These are phyloP conservation scores for Talaromyces sp. DNA, from an alignment of 2,329 filamentous ascomycete genomes.

Conservation along the genomic window DNA sequence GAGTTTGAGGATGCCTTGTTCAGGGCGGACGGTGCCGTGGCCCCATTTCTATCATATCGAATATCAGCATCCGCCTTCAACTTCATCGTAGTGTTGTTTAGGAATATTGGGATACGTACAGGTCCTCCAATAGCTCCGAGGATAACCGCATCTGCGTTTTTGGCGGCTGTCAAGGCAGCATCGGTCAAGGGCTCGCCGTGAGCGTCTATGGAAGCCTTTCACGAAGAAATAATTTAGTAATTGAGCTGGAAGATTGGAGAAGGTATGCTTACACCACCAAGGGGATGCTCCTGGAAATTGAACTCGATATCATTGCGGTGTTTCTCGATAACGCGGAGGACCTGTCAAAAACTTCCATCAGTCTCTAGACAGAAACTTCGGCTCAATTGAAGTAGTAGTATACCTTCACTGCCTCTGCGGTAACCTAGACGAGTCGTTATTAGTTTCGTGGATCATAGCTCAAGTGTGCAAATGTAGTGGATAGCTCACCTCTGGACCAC, in stretches of 20 bases:
- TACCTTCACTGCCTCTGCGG: conserved; percentile 82
- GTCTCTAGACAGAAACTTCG: not conserved
- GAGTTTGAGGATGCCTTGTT: conserved; percentile 85
- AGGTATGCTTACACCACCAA: conserved; percentile 72
- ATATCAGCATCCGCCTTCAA: conserved; percentile 7
- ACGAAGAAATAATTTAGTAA: not conserved
- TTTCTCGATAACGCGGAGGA: conserved; percentile 75
- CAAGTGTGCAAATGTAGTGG: not conserved
- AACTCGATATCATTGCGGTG: conserved; percentile 71
- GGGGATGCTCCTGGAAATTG: conserved; percentile 83
- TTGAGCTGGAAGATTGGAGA: not conserved
- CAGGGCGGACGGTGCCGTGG: conserved; percentile 79
- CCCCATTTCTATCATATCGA: conserved; percentile 69
- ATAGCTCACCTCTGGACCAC: conserved; percentile 71
- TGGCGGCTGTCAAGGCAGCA: conserved; percentile 76
- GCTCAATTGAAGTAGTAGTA: conserved; percentile 14
- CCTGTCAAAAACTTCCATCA: conserved; percentile 46
- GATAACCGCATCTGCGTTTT: conserved; percentile 82
- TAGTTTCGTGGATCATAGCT: not conserved
- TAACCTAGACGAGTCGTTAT: conserved; percentile 56
- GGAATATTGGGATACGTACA: conserved; percentile 38
- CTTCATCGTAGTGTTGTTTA: not conserved
- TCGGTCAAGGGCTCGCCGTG: conserved; percentile 76
- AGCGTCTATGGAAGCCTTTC: conserved; percentile 81
- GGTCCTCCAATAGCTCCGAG: conserved; percentile 95